phyloP scores from a whole-genome alignment of 2,329 filamentous ascomycete species.

The Alternaria ethzedia region DNA sequence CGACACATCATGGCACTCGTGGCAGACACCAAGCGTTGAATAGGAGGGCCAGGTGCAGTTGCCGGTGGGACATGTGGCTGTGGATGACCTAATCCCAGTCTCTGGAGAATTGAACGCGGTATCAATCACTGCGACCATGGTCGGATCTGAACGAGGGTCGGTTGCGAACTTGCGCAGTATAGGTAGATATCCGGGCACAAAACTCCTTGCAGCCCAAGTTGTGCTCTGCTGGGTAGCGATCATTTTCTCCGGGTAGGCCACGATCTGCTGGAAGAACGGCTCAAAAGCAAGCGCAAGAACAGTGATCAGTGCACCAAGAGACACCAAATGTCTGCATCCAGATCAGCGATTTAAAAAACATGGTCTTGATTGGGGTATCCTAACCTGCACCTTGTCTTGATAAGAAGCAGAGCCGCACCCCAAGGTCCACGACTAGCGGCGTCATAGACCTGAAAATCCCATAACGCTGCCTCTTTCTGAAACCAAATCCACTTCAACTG shows the following conservation, averaged over 20 bases:
- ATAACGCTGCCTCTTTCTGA: slow-evolving; percentile 9
- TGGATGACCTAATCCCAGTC: background rate
- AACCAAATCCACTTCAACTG: slow-evolving; percentile 36
- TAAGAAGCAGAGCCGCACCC: slow-evolving; percentile 25
- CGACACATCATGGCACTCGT: slow-evolving; percentile 21
- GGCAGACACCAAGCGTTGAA: slow-evolving; percentile 23
- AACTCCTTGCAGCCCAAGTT: background rate
- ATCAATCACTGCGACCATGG: background rate
- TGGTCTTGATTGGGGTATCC: background rate
- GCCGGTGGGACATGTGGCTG: slow-evolving; percentile 13
- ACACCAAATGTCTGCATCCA: background rate
- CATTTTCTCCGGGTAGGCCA: slow-evolving; percentile 11
- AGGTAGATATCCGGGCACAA: background rate
- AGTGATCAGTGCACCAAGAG: slow-evolving; percentile 18
- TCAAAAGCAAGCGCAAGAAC: slow-evolving; percentile 24
- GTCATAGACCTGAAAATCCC: slow-evolving; percentile 23
- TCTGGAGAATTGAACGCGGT: background rate
- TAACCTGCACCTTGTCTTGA: slow-evolving; percentile 20
- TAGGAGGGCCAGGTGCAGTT: slow-evolving; percentile 25
- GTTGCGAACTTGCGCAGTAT: background rate
- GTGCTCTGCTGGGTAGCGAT: background rate
- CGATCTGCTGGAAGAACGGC: slow-evolving; percentile 27
- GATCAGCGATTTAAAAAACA: too few relatives aligned
- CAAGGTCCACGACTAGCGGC: slow-evolving; percentile 26
- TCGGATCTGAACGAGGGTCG: background rate